Percentiles rank a stretch among this genome's conserved stretches.
These are phyloP conservation scores for Kwoniella dendrophila DNA, from an alignment of 768 basidiomycete genomes.

Conservation along the genomic window DNA sequence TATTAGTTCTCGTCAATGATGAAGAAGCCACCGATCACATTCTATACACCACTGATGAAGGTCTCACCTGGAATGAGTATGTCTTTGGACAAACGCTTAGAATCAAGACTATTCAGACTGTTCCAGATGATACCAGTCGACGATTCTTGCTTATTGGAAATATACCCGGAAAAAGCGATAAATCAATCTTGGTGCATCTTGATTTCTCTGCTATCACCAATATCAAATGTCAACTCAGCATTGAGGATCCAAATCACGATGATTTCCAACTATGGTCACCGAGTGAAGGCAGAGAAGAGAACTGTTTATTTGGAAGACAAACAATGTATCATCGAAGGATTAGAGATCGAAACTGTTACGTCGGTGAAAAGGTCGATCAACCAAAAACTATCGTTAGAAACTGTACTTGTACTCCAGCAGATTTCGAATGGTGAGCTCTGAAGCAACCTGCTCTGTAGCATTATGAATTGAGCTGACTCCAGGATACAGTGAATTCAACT, in stretches of 20 bases:
- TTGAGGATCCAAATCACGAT: constrained; percentile 74
- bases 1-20: constrained; percentile 92
- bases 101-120: constrained; percentile 77
- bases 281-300: constrained; percentile 80
- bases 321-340: constrained; percentile 87
- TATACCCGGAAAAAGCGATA: constrained; percentile 59
- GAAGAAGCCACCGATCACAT: constrained; percentile 89
- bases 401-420: constrained; percentile 71
- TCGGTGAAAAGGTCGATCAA: constrained; percentile 70
- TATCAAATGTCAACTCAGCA: constrained; percentile 68
- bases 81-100: constrained; percentile 76
- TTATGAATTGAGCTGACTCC: constrained; percentile 10
- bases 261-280: constrained; percentile 99
- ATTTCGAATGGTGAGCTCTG: constrained; percentile 87
- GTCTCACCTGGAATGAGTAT: constrained; percentile 83
- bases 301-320: constrained; percentile 89
- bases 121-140: constrained; percentile 85
- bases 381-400: constrained; percentile 65
- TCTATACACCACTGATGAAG: constrained; percentile 87
- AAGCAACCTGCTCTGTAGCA: not conserved
- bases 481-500: constrained; percentile 81
- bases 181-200: constrained; percentile 74
- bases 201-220: constrained; percentile 81
- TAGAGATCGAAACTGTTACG: constrained; percentile 76
- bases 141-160: constrained; percentile 83